Evolutionary conservation across 352 stramenopile genomes (phyloP), one percentile per base, ranked within the genome.

Genomic region (Phytopythium boreale): DNA sequence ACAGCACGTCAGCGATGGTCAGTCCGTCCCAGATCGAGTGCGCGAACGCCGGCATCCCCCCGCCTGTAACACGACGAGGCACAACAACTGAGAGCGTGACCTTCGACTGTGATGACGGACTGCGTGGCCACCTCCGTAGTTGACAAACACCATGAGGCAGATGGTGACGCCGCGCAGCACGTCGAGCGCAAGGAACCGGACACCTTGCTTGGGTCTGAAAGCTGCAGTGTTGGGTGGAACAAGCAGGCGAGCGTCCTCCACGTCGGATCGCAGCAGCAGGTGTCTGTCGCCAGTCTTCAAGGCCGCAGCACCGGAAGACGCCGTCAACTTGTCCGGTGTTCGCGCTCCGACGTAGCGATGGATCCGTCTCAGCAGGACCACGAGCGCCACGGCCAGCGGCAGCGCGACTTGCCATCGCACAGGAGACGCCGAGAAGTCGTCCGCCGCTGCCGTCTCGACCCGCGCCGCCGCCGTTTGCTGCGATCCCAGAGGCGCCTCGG

Each of bases 61-160:
- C 88, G 8, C 88, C 75, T 81, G 59, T 31, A 53, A 31, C 15
- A 11, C 1, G 37, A 27, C 12, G 19, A 50, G 19, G 8, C 4
- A 37, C 34, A 53, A 31, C 15, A 11, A 29, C 29, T 44, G 2
- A 56, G 29, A 29, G 7, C 20, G 41, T 24, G 20, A 31, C 15
- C 11, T 44, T 12, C n/a, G 34, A 5, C 31, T 65, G 6, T 31
- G 39, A n/a, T 24, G 19, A 24, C 19, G 8, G 2, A 44, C 22
- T 37, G 22, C 26, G 20, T 22, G 2, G 49, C 6, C 24, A 79
- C 76, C 87, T 62, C 88, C 88, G 64, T 96, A 95, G 59, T 96
- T 96, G 56, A 92, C 84, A 65, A 96, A 96, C 19, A 96, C 77
- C 88, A 96, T 96, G 36, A 87, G 43, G 59, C 72, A 80, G 57